Conservation (phyloP, 2,329 filamentous ascomycete species). For the Didymella pinodella region DNA sequence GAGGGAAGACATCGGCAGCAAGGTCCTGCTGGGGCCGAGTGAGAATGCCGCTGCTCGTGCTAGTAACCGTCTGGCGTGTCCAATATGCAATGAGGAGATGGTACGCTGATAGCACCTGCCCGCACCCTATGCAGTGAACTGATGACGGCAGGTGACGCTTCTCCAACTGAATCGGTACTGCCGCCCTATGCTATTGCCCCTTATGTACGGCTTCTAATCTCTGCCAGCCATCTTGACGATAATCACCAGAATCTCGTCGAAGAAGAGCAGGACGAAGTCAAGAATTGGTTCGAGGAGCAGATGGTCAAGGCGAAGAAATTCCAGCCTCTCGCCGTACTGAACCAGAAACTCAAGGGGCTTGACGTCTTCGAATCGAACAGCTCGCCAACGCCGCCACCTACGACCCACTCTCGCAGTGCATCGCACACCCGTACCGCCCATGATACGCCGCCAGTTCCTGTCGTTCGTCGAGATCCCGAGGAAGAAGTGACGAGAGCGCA, state of each 20-base stretch:
- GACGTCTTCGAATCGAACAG: conserved; percentile 96
- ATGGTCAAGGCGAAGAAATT: conserved; percentile 93
- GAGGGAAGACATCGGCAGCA: conserved; percentile 78
- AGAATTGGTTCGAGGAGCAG: conserved; percentile 96
- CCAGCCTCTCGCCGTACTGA: conserved; percentile 87
- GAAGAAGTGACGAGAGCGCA: conserved; percentile 87
- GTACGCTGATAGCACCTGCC: conserved; percentile 57
- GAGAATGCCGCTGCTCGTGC: conserved; percentile 61
- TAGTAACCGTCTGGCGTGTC: conserved; percentile 79
- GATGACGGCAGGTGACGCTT: conserved; percentile 74
- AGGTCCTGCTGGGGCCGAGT: conserved; percentile 74
- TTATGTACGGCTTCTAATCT: conserved; percentile 23
- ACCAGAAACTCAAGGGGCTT: conserved; percentile 90
- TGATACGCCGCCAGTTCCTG: conserved; percentile 35
- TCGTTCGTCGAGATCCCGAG: conserved; percentile 73
- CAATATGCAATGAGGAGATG: conserved; percentile 99
- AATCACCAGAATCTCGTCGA: conserved; percentile 88
- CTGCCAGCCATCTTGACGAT: conserved; percentile 78
- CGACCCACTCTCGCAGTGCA: conserved; percentile 47
- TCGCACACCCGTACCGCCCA: conserved; percentile 38
- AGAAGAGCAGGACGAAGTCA: conserved; percentile 89
- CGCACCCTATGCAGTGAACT: conserved; percentile 30
- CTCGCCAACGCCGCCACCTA: conserved; percentile 57
- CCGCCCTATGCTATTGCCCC: neutral
- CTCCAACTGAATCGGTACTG: conserved; percentile 77